These are phyloP conservation scores for Rhytidhysteron rufulum DNA, from an alignment of 2,329 filamentous ascomycete species.

Conservation along the genomic window DNA sequence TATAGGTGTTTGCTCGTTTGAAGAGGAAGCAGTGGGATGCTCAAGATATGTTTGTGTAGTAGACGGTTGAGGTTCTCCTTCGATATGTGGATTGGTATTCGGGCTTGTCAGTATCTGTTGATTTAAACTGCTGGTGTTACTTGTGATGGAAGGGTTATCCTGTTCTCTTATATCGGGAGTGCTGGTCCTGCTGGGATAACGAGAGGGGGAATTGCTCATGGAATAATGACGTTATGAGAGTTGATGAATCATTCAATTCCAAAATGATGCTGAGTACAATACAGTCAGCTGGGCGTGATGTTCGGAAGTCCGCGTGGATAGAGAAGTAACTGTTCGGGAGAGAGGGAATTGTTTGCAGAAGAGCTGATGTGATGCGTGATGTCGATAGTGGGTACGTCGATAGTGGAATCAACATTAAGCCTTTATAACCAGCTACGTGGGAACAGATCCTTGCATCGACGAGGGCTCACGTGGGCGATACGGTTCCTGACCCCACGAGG, in stretches of 20 bases:
- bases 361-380: neutral
- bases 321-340: neutral
- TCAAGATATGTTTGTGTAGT: neutral
- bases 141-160: neutral
- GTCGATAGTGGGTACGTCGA: slow-evolving; percentile 4
- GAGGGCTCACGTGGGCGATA: slow-evolving; percentile 15
- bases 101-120: neutral
- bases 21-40: neutral
- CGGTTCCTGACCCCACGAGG: neutral
- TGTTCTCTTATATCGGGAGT: neutral
- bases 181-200: slow-evolving; percentile 13
- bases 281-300: neutral
- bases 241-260: too few species aligned
- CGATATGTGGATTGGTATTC: neutral
- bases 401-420: slow-evolving; percentile 10
- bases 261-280: neutral
- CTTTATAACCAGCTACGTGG: slow-evolving; percentile 22
- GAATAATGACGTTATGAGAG: slow-evolving; percentile 5
- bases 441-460: too few species aligned
- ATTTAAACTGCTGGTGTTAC: slow-evolving; percentile 8
- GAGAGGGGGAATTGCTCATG: slow-evolving; percentile 21
- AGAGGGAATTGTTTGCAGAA: neutral
- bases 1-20: neutral
- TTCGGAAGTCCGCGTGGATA: neutral
- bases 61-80: neutral